These are phyloP conservation scores for Diaporthe citri DNA, from an alignment of 2,329 filamentous ascomycete species.

Conservation along the genomic window DNA sequence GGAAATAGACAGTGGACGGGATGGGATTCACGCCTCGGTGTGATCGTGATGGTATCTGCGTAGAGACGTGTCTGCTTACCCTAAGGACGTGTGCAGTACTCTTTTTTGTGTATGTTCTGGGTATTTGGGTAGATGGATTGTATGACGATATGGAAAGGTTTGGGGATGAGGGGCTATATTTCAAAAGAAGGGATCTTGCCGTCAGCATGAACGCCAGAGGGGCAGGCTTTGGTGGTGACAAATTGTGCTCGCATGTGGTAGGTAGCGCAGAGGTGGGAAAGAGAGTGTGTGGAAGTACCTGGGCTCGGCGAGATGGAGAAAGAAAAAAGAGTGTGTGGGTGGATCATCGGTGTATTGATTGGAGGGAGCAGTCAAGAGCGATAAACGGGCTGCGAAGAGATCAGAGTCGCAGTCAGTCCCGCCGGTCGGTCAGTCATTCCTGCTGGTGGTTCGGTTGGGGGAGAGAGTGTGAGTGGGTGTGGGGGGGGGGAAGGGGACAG, in stretches of 20 bases:
- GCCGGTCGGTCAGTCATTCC: not conserved
- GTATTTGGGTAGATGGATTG: not conserved
- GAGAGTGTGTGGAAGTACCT: not conserved
- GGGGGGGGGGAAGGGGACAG: not conserved
- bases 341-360: not conserved
- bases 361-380: not conserved
- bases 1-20: not conserved
- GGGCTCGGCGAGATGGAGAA: slow-evolving; percentile 12
- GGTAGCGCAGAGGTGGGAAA: slow-evolving; percentile 2
- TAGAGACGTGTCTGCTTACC: not conserved
- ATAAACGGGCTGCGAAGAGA: not conserved
- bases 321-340: not conserved
- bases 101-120: not conserved
- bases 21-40: not conserved
- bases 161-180: slow-evolving; percentile 6
- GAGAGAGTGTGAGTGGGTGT: not conserved
- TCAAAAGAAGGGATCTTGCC: not conserved
- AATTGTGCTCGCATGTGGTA: slow-evolving; percentile 27
- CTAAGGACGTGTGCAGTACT: not conserved
- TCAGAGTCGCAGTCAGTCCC: not conserved
- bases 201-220: slow-evolving; percentile 14
- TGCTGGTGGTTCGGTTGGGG: not conserved
- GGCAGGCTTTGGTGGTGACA: slow-evolving; percentile 12
- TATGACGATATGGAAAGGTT: not conserved
- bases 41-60: not conserved